Evolutionary conservation across 495 filamentous ascomycete genomes (phyloP).

Genomic region (Sordaria brevicollis): DNA sequence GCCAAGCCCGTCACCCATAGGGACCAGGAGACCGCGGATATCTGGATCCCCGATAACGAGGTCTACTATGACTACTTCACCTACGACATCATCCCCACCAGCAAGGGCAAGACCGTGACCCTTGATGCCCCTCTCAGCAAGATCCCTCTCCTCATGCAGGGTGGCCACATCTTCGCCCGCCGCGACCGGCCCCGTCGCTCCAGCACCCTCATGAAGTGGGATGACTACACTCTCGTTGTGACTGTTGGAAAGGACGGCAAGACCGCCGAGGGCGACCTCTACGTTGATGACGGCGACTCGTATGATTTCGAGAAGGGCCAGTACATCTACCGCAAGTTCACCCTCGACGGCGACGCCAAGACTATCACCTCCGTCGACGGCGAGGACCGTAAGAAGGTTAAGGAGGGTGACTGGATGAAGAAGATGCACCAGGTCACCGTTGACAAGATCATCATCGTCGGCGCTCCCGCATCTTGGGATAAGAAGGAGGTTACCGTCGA

Average conservation of each 20-base stretch:
- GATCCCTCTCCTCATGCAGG: conserved; percentile 82
- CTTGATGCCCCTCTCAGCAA: conserved; percentile 71
- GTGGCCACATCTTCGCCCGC: conserved; percentile 82
- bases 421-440: conserved; percentile 65
- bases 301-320: conserved; percentile 79
- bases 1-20: conserved; percentile 78
- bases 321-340: conserved; percentile 78
- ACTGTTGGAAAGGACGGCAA: conserved; percentile 57
- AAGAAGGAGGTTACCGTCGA: conserved; percentile 58
- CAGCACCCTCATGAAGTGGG: conserved; percentile 80
- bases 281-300: conserved; percentile 88
- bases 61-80: conserved; percentile 93
- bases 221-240: conserved; percentile 87
- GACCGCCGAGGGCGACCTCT: conserved; percentile 66
- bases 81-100: conserved; percentile 59
- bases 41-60: conserved; percentile 80
- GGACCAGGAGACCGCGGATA: conserved; percentile 56
- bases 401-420: conserved; percentile 65
- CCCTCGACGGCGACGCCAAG: conserved; percentile 29
- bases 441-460: conserved; percentile 74
- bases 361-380: conserved; percentile 41
- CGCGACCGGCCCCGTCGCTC: conserved; percentile 79
- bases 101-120: conserved; percentile 52
- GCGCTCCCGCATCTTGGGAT: conserved; percentile 61
- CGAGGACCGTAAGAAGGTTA: conserved; percentile 43